Evolutionary conservation across 2,329 filamentous ascomycete genomes (phyloP).

Genomic region (Dendrostoma leiphaemia): DNA sequence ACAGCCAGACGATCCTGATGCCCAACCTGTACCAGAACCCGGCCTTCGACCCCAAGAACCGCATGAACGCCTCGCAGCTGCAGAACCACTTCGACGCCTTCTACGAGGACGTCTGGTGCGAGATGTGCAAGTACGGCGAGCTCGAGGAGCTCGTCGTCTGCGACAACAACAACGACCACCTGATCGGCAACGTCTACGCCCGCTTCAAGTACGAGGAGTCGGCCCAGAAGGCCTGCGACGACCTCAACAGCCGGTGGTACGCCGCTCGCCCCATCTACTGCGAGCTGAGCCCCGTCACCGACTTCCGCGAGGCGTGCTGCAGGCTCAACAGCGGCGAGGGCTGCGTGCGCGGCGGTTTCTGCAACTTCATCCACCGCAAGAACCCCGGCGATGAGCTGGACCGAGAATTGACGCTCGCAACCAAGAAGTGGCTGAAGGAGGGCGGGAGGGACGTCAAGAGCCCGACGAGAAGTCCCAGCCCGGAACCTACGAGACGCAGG

Average conservation of each 20-base stretch:
- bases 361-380: constrained; percentile 99
- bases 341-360: constrained; percentile 94
- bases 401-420: constrained; percentile 78
- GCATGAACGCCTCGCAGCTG: constrained; percentile 93
- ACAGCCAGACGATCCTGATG: constrained; percentile 95
- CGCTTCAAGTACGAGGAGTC: constrained; percentile 99
- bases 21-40: constrained; percentile 99
- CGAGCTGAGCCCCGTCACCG: constrained; percentile 93
- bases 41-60: constrained; percentile 92
- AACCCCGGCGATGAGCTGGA: constrained; percentile 89
- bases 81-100: constrained; percentile 99
- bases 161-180: constrained; percentile 99
- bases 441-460: constrained; percentile 83
- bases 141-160: constrained; percentile 97
- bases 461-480: constrained; percentile 77
- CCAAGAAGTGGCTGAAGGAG: constrained; percentile 93
- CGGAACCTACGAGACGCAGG: constrained; percentile 75
- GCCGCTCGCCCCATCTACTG: constrained; percentile 96
- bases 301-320: constrained; percentile 97
- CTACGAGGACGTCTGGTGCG: constrained; percentile 99
- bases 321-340: constrained; percentile 91
- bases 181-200: constrained; percentile 98
- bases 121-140: constrained; percentile 98
- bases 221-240: constrained; percentile 90
- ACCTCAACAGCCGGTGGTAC: constrained; percentile 94